phyloP scores from a whole-genome alignment of 164 flowering plant species.

The Protea cynaroides region DNA sequence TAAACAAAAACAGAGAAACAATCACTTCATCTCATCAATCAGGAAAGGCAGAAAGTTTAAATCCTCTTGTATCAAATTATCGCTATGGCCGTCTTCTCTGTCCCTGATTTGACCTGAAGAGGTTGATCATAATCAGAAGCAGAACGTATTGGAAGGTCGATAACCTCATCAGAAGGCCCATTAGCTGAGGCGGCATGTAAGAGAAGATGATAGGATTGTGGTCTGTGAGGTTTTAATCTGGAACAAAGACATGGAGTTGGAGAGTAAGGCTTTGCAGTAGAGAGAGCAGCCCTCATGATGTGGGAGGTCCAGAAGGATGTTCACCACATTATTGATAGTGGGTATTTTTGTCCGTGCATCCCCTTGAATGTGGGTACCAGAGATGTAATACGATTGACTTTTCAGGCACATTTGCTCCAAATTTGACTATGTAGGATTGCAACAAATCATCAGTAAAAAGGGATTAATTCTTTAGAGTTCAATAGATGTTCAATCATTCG shows the following conservation, averaged over 20 bases:
- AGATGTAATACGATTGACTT: too few species aligned
- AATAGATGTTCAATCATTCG: too few species aligned
- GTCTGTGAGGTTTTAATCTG: conserved; percentile 89
- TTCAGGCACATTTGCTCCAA: too few species aligned
- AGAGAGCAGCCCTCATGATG: conserved; percentile 62
- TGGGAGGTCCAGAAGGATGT: too few species aligned
- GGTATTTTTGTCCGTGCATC: too few species aligned
- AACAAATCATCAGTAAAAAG: too few species aligned
- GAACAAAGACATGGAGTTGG: conserved; percentile 91
- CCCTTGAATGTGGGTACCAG: too few species aligned
- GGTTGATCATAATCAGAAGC: too few species aligned
- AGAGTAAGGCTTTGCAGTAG: conserved; percentile 80
- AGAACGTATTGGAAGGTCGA: conserved; percentile 17
- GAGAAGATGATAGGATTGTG: conserved; percentile 76
- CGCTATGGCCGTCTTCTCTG: conserved; percentile 34
- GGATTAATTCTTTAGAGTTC: too few species aligned
- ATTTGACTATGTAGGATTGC: too few species aligned
- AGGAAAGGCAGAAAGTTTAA: conserved; percentile 7
- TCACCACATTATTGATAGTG: too few species aligned
- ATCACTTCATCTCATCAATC: conserved; percentile 23
- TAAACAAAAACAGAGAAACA: too few species aligned
- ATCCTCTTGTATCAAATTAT: conserved; percentile 2
- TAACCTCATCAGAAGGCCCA: conserved; percentile 27
- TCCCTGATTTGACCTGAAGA: conserved; percentile 25
- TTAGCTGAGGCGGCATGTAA: conserved; percentile 17